Evolutionary conservation across 2,329 filamentous ascomycete genomes (phyloP), one percentile per base, ranked within the genome.

Genomic region (Neofusicoccum sp.): DNA sequence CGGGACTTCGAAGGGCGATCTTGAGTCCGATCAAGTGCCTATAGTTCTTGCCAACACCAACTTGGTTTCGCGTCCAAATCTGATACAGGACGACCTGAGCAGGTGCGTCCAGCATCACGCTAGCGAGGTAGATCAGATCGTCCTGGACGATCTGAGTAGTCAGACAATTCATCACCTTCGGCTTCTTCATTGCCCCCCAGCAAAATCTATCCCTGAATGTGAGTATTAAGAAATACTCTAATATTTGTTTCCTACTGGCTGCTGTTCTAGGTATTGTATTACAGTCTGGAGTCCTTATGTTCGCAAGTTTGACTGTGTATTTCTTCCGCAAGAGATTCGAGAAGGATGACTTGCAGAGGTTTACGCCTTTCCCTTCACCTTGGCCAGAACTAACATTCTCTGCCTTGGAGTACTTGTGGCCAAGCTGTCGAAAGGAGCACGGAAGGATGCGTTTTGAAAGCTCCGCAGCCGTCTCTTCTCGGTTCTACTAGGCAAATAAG

Each of bases 171-270:
- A 60, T 28, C 45, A 30, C 49, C n/a, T 53, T 8, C 33, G 16
- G 16, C 7, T 31, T 33, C 58, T 12, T 28, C 5, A 34, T 49
- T 24, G 57, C 44, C 33, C 60, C 43, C n/a, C 36, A 44, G 3
- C 62, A 61, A 2, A 65, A 63, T 30, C 16, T 65, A 1, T 62
- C 60, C 2, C 31, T 65, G 7, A 65, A 65, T 36, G 40, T 63
- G 9, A 62, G 63, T 7, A 65, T 65, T 9, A 63, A 53, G 12
- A 26, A 44, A 20, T 28, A 28, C 2, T 41, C 28, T 1, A 1
- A 14, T 11, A 2, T 7, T 9, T 45, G 40, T 28, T 45, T 45
- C 12, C 9, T 58, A 1, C 1, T 45, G 1, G 53, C 53, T 14
- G 40, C 40, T 5, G 2, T 24, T 3, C 14, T n/a, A 2, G 53